Conservation (phyloP, 2,329 filamentous ascomycete species). For the Aspergillus proliferans region DNA sequence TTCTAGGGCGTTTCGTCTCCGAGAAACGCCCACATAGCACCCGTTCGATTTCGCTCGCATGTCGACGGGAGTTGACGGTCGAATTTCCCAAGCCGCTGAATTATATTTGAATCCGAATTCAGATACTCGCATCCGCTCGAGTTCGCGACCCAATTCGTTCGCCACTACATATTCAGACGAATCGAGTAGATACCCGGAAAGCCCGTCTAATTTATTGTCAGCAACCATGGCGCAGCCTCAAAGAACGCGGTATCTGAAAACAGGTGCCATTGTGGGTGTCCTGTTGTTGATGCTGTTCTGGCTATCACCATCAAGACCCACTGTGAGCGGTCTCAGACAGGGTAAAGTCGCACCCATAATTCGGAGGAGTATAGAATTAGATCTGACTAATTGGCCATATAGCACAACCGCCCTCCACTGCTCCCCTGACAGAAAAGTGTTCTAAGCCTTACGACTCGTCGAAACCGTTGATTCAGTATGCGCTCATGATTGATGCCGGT, state of each 20-base stretch:
- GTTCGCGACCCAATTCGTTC: constrained; percentile 43
- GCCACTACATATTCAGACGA: constrained; percentile 43
- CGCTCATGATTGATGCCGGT: constrained; percentile 96
- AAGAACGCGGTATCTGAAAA: constrained; percentile 56
- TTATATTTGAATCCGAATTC: constrained; percentile 47
- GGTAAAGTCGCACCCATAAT: constrained; percentile 14
- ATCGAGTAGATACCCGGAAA: constrained; percentile 35
- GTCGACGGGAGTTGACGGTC: constrained; percentile 50
- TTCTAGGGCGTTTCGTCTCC: constrained; percentile 6
- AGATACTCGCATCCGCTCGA: constrained; percentile 47
- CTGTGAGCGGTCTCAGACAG: constrained; percentile 16
- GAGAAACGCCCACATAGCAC: constrained; percentile 14
- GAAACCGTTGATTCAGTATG: constrained; percentile 94
- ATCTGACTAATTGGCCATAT: constrained; percentile 1
- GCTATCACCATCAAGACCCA: constrained; percentile 38
- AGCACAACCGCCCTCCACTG: constrained; percentile 20
- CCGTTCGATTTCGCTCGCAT: constrained; percentile 38
- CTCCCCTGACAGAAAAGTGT: constrained; percentile 66
- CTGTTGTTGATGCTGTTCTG: constrained; percentile 54
- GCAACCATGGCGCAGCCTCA: constrained; percentile 57
- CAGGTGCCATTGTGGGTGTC: constrained; percentile 54
- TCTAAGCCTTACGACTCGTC: constrained; percentile 74
- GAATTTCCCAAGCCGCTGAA: constrained; percentile 46
- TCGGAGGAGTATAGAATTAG: neutral
- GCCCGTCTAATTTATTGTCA: constrained; percentile 31